phyloP scores from a whole-genome alignment of 257 asterid species.

The Nicotiana paniculata region DNA sequence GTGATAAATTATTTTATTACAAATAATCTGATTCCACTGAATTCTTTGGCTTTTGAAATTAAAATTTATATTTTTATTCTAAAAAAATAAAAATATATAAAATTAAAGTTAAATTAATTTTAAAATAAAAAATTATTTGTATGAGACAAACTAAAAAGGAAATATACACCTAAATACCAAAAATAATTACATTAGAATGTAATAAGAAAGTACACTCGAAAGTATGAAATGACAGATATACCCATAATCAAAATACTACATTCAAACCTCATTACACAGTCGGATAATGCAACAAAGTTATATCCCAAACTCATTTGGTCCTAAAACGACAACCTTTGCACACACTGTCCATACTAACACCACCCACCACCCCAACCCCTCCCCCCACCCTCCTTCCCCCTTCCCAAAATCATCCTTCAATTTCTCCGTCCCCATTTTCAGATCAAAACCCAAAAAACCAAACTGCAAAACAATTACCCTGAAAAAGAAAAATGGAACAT shows the following conservation, averaged over 20 bases:
- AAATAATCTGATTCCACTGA: too few relatives aligned
- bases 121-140: too few relatives aligned
- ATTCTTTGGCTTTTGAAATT: too few relatives aligned
- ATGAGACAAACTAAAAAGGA: too few relatives aligned
- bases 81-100: too few relatives aligned
- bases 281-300: not conserved
- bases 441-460: not conserved
- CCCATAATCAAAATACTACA: not conserved
- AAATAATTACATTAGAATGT: too few relatives aligned
- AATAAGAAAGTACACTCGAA: too few relatives aligned
- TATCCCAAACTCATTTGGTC: not conserved
- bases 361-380: not conserved
- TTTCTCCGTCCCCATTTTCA: conserved; percentile 12
- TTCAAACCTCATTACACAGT: not conserved
- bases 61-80: too few relatives aligned
- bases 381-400: not conserved
- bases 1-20: too few relatives aligned
- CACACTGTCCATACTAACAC: not conserved
- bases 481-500: conserved; percentile 44
- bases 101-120: too few relatives aligned
- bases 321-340: not conserved
- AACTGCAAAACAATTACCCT: not conserved
- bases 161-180: too few relatives aligned
- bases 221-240: not conserved
- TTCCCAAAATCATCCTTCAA: not conserved